These are phyloP conservation scores for Taphrina confusa DNA, from an alignment of 1,139 yeast species.

Conservation along the genomic window DNA sequence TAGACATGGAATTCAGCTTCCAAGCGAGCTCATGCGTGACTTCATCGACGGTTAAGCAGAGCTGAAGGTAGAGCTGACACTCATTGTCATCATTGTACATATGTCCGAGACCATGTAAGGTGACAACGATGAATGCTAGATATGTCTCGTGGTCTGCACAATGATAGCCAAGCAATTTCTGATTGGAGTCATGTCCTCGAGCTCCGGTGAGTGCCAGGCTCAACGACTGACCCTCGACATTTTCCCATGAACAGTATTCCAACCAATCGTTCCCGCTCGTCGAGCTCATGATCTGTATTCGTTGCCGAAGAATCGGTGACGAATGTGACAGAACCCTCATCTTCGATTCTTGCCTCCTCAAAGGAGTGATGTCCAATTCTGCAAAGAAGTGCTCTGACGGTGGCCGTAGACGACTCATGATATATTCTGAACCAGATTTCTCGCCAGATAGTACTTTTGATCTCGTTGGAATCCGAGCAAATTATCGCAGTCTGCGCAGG, in stretches of 20 bases:
- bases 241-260: slow-evolving; percentile 14
- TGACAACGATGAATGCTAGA: slow-evolving; percentile 6
- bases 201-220: not conserved
- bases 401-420: not conserved
- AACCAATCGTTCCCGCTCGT: slow-evolving; percentile 6
- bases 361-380: slow-evolving; percentile 3
- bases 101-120: not conserved
- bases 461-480: slow-evolving; percentile 22
- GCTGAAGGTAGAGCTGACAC: not conserved
- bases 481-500: slow-evolving; percentile 29
- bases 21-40: slow-evolving; percentile 4
- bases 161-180: slow-evolving; percentile 7
- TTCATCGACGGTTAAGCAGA: not conserved
- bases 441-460: slow-evolving; percentile 24
- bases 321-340: not conserved
- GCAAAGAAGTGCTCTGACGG: not conserved
- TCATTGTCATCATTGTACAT: not conserved
- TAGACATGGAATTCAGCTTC: not conserved
- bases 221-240: not conserved
- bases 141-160: slow-evolving; percentile 14
- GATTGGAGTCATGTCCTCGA: not conserved
- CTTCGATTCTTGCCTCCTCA: not conserved
- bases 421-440: not conserved
- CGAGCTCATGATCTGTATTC: slow-evolving; percentile 4
- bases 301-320: slow-evolving; percentile 2